phyloP scores from a whole-genome alignment of 2,329 filamentous ascomycete species.

The Lomentospora prolificans region DNA sequence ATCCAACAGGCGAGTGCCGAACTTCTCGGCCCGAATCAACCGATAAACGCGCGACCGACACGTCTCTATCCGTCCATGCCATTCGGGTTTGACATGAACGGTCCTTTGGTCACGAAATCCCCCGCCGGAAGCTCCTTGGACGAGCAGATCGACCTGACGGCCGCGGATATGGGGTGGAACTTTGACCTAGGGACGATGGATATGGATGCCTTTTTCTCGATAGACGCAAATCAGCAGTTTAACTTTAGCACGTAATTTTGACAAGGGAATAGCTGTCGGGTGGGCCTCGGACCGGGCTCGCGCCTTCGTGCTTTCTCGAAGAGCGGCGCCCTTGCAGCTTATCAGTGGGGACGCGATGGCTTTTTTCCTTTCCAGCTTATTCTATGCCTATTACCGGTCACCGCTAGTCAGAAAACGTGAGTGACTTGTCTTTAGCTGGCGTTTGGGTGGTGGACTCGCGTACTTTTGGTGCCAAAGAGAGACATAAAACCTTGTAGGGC shows the following conservation, averaged over 20 bases:
- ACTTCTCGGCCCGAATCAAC: neutral
- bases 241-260: conserved; percentile 3
- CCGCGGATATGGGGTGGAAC: conserved; percentile 20
- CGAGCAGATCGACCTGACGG: conserved; percentile 18
- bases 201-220: conserved; percentile 22
- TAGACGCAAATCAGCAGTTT: conserved; percentile 16
- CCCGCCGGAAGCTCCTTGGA: conserved; percentile 12
- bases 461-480: neutral
- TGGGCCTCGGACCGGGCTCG: no score
- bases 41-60: neutral
- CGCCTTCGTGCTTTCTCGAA: no score
- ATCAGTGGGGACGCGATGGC: neutral
- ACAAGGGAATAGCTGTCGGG: no score
- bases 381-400: no score
- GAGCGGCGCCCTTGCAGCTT: no score
- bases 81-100: conserved; percentile 3
- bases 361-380: neutral
- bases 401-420: neutral
- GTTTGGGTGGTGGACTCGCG: neutral
- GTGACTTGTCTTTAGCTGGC: neutral
- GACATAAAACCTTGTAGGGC: neutral
- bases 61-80: conserved; percentile 3
- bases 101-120: neutral
- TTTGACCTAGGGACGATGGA: conserved; percentile 23
- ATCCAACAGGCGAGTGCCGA: neutral